Conservation (phyloP, 1,139 yeast species). For the Suhomyces bokatorum region DNA sequence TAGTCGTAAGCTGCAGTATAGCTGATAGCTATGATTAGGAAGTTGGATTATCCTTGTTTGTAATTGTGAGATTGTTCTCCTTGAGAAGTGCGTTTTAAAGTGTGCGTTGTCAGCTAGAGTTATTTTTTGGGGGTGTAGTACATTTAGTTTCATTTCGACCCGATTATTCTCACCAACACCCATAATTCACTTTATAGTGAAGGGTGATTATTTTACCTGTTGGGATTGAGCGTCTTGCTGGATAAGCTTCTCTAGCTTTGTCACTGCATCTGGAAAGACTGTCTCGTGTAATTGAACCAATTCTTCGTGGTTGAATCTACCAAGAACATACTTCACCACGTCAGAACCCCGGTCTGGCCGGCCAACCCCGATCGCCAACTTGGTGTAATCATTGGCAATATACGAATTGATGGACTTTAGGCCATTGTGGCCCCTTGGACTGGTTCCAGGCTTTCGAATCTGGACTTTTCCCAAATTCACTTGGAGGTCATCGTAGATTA, state of each 20-base stretch:
- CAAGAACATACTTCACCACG: slow-evolving; percentile 65
- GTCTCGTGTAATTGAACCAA: slow-evolving; percentile 30
- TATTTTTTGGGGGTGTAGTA: too few species aligned
- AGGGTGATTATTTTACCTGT: background rate
- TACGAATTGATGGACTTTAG: slow-evolving; percentile 52
- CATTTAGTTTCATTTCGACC: too few species aligned
- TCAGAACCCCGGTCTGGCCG: slow-evolving; percentile 48
- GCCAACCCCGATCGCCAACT: slow-evolving; percentile 74
- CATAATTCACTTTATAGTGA: too few species aligned
- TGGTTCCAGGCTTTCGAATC: slow-evolving; percentile 53
- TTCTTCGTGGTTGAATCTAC: slow-evolving; percentile 44
- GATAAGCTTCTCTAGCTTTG: slow-evolving; percentile 36
- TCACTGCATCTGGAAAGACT: slow-evolving; percentile 41
- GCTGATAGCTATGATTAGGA: too few species aligned
- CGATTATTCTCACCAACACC: too few species aligned
- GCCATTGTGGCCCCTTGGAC: slow-evolving; percentile 82
- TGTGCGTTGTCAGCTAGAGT: too few species aligned
- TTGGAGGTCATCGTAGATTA: slow-evolving; percentile 77
- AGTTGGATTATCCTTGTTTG: too few species aligned
- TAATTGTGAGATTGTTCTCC: too few species aligned
- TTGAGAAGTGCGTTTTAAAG: too few species aligned
- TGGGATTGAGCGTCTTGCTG: background rate
- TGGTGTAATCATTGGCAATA: slow-evolving; percentile 46
- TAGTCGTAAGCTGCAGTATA: background rate
- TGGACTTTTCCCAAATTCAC: slow-evolving; percentile 63